Conservation (phyloP, 306 rosid species). For the Prosopis cineraria region DNA sequence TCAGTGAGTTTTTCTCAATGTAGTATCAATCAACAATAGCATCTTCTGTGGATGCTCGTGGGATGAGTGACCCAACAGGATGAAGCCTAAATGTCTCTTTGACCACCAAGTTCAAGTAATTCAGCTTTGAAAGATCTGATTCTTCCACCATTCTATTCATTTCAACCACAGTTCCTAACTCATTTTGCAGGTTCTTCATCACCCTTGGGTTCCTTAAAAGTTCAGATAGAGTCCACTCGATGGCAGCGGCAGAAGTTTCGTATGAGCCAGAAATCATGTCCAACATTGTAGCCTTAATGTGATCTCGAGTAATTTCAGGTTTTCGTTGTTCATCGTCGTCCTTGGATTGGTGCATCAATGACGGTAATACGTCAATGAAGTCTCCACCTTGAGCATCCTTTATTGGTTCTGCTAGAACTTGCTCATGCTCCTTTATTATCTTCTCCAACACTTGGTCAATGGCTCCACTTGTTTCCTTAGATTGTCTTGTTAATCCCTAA, state of each 20-base stretch:
- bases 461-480: not conserved
- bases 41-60: conserved; percentile 26
- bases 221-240: conserved; percentile 45
- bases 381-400: conserved; percentile 18
- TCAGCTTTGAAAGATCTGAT: conserved; percentile 32
- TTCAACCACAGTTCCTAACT: conserved; percentile 29
- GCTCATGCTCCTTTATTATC: not conserved
- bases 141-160: conserved; percentile 38
- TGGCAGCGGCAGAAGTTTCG: not conserved
- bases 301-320: too few species aligned
- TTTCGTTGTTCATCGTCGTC: too few species aligned
- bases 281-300: conserved; percentile 44
- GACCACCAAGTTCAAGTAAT: conserved; percentile 39
- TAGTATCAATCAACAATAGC: conserved; percentile 20
- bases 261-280: conserved; percentile 39
- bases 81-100: conserved; percentile 43
- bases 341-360: too few species aligned
- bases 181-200: conserved; percentile 43
- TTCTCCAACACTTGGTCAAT: not conserved
- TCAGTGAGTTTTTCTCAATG: conserved; percentile 33
- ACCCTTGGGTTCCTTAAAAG: conserved; percentile 43
- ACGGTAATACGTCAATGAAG: conserved; percentile 38
- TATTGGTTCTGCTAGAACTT: not conserved
- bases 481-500: too few species aligned
- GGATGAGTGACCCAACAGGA: conserved; percentile 17